These are phyloP conservation scores for Myxozyma monticola DNA, from an alignment of 805 yeast species.

Conservation along the genomic window DNA sequence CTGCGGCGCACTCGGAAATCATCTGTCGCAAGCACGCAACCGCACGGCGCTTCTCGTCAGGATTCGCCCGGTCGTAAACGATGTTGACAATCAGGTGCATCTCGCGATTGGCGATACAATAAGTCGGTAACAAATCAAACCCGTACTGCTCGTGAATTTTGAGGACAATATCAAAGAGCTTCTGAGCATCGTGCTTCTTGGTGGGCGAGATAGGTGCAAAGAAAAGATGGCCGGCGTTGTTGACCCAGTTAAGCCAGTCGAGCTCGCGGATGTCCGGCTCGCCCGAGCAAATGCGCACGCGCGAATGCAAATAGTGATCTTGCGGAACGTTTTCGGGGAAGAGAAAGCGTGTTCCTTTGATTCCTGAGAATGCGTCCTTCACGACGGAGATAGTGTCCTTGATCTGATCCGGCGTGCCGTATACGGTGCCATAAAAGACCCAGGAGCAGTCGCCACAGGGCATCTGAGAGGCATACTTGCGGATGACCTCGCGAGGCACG, in stretches of 20 bases:
- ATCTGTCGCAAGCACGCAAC: conserved; percentile 11
- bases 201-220: conserved; percentile 7
- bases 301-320: conserved; percentile 5
- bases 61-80: conserved; percentile 6
- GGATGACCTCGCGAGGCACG: conserved; percentile 5
- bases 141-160: conserved; percentile 2
- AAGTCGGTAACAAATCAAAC: conserved; percentile 7
- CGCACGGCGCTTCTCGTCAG: conserved; percentile 1
- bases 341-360: not conserved
- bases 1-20: conserved; percentile 4
- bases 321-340: conserved; percentile 3
- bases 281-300: conserved; percentile 8
- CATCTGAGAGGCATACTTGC: conserved; percentile 4
- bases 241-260: conserved; percentile 10
- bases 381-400: not conserved
- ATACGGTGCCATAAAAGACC: conserved; percentile 5
- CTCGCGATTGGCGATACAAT: conserved; percentile 4
- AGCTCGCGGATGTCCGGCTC: conserved; percentile 7
- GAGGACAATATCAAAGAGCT: not conserved
- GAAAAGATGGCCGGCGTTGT: conserved; percentile 6
- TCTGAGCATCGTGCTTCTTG: conserved; percentile 1
- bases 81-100: conserved; percentile 9
- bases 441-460: conserved; percentile 9
- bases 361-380: not conserved
- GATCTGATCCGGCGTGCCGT: not conserved